Conservation (phyloP, 345 rosid genomes). For the Boechera retrofracta region DNA sequence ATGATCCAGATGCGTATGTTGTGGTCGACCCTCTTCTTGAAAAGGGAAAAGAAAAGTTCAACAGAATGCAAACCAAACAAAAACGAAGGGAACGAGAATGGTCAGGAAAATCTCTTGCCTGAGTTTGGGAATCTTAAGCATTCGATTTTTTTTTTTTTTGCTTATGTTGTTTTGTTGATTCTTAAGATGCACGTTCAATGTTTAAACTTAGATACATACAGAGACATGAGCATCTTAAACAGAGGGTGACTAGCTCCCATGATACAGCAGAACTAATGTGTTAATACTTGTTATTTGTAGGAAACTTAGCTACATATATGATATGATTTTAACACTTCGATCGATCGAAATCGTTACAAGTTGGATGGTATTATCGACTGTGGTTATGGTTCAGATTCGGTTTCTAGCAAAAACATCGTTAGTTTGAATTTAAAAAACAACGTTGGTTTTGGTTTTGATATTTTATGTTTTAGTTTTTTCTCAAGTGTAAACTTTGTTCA, state of each 20-base stretch:
- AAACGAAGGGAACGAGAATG: constrained; percentile 84
- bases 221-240: constrained; percentile 30
- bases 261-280: constrained; percentile 1
- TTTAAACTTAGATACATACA: constrained; percentile 15
- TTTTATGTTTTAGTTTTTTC: too few species aligned
- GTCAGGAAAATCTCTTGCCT: constrained; percentile 93
- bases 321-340: background rate
- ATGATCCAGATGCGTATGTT: constrained; percentile 83
- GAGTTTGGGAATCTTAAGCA: constrained; percentile 39
- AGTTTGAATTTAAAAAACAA: too few species aligned
- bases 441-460: too few species aligned
- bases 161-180: constrained; percentile 5
- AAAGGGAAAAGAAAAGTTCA: constrained; percentile 97
- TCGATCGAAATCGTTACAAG: background rate
- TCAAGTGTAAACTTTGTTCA: too few species aligned
- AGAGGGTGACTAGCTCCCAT: constrained; percentile 1
- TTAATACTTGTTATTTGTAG: constrained; percentile 19
- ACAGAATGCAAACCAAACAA: constrained; percentile 88
- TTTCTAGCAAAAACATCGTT: background rate
- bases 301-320: background rate
- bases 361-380: background rate
- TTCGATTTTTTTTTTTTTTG: background rate
- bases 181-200: constrained; percentile 5
- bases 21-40: constrained; percentile 92
- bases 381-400: background rate